phyloP scores from a whole-genome alignment of 192 early-diverging fungal genomes.

The Backusella mclennaniae region DNA sequence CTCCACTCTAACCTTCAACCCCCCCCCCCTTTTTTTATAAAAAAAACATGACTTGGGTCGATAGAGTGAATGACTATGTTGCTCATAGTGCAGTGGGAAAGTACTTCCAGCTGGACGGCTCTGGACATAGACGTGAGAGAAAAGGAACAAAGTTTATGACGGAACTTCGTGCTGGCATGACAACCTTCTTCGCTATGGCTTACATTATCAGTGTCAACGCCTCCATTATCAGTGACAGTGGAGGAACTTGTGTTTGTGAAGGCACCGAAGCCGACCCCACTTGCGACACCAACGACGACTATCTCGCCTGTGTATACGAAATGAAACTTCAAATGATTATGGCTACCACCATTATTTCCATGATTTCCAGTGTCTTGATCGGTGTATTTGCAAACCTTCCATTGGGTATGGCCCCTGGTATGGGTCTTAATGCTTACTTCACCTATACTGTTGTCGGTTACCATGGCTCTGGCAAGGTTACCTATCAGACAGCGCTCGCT shows the following conservation, averaged over 20 bases:
- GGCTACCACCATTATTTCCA: constrained; percentile 65
- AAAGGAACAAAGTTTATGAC: constrained; percentile 62
- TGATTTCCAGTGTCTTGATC: constrained; percentile 66
- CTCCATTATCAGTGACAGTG: constrained; percentile 71
- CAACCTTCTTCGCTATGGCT: constrained; percentile 46
- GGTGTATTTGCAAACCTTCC: constrained; percentile 74
- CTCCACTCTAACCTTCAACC: neutral
- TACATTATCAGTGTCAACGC: constrained; percentile 72
- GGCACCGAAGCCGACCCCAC: constrained; percentile 48
- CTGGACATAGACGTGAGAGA: constrained; percentile 54
- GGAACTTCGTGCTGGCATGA: constrained; percentile 69
- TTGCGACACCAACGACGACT: constrained; percentile 57
- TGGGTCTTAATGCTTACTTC: constrained; percentile 85
- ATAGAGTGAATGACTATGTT: constrained; percentile 53
- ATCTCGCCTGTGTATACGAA: constrained; percentile 60
- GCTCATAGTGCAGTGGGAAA: constrained; percentile 56
- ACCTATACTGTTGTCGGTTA: constrained; percentile 82
- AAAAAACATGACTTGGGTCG: constrained; percentile 44
- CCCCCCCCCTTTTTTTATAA: neutral
- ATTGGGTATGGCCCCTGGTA: constrained; percentile 75
- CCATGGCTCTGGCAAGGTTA: constrained; percentile 75
- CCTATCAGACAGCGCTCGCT: constrained; percentile 64
- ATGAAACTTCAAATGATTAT: constrained; percentile 72
- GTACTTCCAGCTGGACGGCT: constrained; percentile 64
- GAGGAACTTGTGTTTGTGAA: constrained; percentile 76